Evolutionary conservation across 306 rosid species (phyloP).

Genomic region (Albizia julibrissin): DNA sequence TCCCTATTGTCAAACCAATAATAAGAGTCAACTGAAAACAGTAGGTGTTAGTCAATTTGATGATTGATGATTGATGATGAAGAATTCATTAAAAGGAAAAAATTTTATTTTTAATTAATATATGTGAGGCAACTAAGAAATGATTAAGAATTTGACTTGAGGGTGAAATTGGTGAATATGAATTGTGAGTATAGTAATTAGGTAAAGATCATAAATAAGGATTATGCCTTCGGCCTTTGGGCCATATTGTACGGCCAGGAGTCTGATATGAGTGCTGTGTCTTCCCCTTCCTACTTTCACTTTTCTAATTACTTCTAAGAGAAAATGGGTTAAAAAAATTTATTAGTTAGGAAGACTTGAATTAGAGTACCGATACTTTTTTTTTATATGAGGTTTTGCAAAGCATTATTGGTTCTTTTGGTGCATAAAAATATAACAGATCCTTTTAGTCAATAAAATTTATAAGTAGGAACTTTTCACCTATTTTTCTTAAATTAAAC

Average conservation of each 20-base stretch:
- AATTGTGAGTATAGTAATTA: constrained; percentile 16
- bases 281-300: background rate
- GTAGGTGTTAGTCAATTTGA: background rate
- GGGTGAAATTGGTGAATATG: constrained; percentile 9
- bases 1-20: background rate
- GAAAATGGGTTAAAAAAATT: background rate
- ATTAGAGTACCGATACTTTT: too few relatives aligned
- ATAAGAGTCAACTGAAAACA: background rate
- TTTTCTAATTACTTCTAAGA: background rate
- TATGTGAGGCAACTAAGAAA: background rate
- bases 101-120: too few relatives aligned
- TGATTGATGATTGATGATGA: background rate
- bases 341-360: too few relatives aligned
- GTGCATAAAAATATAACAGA: too few relatives aligned
- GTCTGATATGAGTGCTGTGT: constrained; percentile 13
- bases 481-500: too few relatives aligned
- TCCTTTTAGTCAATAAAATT: too few relatives aligned
- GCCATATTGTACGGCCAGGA: constrained; percentile 35
- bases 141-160: constrained; percentile 11
- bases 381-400: too few relatives aligned
- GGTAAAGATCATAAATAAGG: constrained; percentile 11
- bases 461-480: too few relatives aligned
- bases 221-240: constrained; percentile 19
- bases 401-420: too few relatives aligned
- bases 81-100: background rate